Base-by-base conservation (phyloP, 192 early-diverging fungal genomes). In the Coemansia sp. region DNA sequence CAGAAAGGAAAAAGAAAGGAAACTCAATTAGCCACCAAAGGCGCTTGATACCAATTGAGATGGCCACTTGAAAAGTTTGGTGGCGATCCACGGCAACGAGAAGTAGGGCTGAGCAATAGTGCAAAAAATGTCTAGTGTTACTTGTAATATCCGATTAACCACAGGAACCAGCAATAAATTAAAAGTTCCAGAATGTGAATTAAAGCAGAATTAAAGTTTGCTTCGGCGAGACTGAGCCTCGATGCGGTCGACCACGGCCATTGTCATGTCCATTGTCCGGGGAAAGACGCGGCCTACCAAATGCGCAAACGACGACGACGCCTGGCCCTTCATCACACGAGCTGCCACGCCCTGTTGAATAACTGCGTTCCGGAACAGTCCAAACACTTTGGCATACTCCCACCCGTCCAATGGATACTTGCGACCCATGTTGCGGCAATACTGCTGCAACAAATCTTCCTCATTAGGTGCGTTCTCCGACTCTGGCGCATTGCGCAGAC, bases 281-380 rank as follows among this genome's bases (percentile, higher is more conserved):
- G 27, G 82, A 62, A 60, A 87, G 57, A 57, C 52, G 2, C 38
- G 73, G 59, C 35, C 83, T 1, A 76, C 79, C 23, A 73, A n/a
- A 17, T 76, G 64, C 0, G 76, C 82, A 62, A 88, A 85, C n/a
- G 75, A 27, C 15, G 93, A 95, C 59, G 88, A 90, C 8, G 94
- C 93, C 77, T 98, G 96, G 60, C 90, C 90, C 63, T 87, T 84
- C 1, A 87, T 89, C 21, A 94, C 86, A 35, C 96, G 81, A 1
- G 94, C 96, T n/a, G 89, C 87, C 54, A 98, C 90, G 39, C 96
- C 96, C 71, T 95, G 93, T 55, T 84, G 66, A 64, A 94, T 93
- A 14, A 94, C 91, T 0, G 90, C 75, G 29, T 91, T 78, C 77
- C 94, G 79, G 76, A 98, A 98, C 77, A 91, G 89, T 0, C 89